A percentile compares a stretch with the other conserved stretches of the same genome.
phyloP scores from a whole-genome alignment of 257 asterid species.

The Capsicum chinense region DNA sequence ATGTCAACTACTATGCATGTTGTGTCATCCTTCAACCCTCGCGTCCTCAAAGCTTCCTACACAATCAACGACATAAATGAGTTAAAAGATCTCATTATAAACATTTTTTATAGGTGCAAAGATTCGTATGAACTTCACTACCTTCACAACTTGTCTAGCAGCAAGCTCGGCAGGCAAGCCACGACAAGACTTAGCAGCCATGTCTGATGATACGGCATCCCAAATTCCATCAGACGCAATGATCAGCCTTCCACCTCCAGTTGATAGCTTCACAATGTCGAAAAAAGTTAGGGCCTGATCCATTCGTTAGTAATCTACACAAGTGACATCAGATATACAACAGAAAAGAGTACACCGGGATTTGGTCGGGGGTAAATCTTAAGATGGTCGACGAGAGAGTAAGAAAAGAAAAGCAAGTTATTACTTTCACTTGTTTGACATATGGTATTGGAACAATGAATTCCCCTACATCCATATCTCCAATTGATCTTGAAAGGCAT shows the following conservation, averaged over 20 bases:
- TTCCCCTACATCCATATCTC: constrained; percentile 85
- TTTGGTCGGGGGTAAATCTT: constrained; percentile 4
- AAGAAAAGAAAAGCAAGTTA: background rate
- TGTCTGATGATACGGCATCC: constrained; percentile 81
- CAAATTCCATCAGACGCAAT: constrained; percentile 91
- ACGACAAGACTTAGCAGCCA: constrained; percentile 71
- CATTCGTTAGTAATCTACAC: background rate
- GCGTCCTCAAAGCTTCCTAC: constrained; percentile 74
- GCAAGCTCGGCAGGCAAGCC: constrained; percentile 87
- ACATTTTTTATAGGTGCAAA: background rate
- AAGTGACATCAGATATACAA: background rate
- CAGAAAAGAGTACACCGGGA: background rate
- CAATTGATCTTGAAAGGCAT: constrained; percentile 80
- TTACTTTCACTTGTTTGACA: constrained; percentile 84
- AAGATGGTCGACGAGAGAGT: background rate
- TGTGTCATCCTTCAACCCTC: constrained; percentile 85
- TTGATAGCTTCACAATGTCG: constrained; percentile 53
- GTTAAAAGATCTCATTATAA: background rate
- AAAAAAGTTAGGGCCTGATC: constrained; percentile 15
- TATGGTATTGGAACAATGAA: constrained; percentile 76
- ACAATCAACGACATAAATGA: constrained; percentile 30
- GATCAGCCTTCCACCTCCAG: constrained; percentile 78
- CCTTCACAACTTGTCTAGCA: constrained; percentile 78
- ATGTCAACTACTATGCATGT: constrained; percentile 84
- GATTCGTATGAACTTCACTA: constrained; percentile 25